phyloP scores from a whole-genome alignment of 2,329 filamentous ascomycete genomes.

The Tolypocladium cylindrosporum region DNA sequence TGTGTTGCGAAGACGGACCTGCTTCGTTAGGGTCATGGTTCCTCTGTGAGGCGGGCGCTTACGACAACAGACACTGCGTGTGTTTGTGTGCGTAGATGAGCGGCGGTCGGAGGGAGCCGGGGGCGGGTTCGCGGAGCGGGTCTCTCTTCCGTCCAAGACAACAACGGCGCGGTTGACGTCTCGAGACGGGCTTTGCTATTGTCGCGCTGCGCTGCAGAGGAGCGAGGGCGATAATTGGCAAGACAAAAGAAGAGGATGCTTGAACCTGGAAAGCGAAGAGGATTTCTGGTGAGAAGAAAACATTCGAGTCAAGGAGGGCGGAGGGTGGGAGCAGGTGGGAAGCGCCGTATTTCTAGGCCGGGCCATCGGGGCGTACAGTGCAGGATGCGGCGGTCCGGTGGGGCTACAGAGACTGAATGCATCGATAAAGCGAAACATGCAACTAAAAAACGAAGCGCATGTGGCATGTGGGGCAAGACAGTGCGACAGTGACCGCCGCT shows the following conservation, averaged over 20 bases:
- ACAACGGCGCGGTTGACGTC: background rate
- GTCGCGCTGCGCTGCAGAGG: background rate
- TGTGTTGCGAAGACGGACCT: slow-evolving; percentile 45
- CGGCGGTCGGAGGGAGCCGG: background rate
- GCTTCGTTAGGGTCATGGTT: slow-evolving; percentile 42
- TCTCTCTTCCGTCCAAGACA: background rate
- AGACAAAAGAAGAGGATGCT: background rate
- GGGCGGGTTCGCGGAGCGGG: background rate
- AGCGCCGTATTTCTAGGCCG: slow-evolving; percentile 8
- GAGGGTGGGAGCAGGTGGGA: background rate
- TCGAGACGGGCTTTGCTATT: background rate
- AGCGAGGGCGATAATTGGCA: background rate
- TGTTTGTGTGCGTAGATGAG: slow-evolving; percentile 10
- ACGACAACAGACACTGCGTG: slow-evolving; percentile 30
- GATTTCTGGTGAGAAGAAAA: background rate
- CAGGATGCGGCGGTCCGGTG: background rate
- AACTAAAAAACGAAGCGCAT: slow-evolving; percentile 1
- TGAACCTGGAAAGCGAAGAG: background rate
- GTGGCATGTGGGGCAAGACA: slow-evolving; percentile 5
- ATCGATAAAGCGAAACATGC: slow-evolving; percentile 3
- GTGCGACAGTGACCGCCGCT: background rate
- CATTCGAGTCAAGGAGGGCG: slow-evolving; percentile 1
- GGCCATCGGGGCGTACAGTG: slow-evolving; percentile 3
- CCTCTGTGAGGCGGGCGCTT: slow-evolving; percentile 29
- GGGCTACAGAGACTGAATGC: background rate